phyloP scores from a whole-genome alignment of 371 early-diverging fungal species.

The Mucor circinelloides region DNA sequence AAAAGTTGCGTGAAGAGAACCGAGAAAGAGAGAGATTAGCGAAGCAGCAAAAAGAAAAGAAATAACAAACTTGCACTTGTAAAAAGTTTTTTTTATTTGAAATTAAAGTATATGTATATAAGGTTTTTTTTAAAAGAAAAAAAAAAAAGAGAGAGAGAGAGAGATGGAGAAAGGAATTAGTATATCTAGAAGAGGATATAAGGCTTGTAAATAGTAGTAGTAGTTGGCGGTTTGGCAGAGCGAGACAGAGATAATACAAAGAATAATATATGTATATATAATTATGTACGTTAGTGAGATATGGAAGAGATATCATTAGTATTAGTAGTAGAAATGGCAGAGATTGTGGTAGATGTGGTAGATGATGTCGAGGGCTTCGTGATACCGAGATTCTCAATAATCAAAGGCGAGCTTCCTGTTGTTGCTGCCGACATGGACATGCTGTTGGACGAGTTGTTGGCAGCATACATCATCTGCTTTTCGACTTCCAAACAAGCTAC shows the following conservation, averaged over 20 bases:
- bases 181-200: conserved; percentile 1
- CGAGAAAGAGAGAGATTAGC: conserved; percentile 16
- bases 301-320: background rate
- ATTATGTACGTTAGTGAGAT: conserved; percentile 2
- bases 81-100: background rate
- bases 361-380: background rate
- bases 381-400: conserved; percentile 14
- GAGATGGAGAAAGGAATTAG: background rate
- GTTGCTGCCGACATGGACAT: background rate
- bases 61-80: background rate
- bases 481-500: conserved; percentile 31
- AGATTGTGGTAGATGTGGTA: background rate
- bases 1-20: conserved; percentile 50
- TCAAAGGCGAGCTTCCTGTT: background rate
- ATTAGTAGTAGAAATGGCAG: background rate
- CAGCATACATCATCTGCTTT: conserved; percentile 24
- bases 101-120: background rate
- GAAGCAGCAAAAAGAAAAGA: conserved; percentile 1
- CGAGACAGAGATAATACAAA: conserved; percentile 1
- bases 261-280: background rate
- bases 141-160: background rate
- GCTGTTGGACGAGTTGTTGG: background rate
- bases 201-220: background rate
- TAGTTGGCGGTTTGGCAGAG: background rate
- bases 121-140: background rate